Percentiles rank a stretch among this genome's conserved stretches.
Evolutionary conservation across 1,139 yeast species (phyloP).

Genomic region (Geotrichum histeridarum): DNA sequence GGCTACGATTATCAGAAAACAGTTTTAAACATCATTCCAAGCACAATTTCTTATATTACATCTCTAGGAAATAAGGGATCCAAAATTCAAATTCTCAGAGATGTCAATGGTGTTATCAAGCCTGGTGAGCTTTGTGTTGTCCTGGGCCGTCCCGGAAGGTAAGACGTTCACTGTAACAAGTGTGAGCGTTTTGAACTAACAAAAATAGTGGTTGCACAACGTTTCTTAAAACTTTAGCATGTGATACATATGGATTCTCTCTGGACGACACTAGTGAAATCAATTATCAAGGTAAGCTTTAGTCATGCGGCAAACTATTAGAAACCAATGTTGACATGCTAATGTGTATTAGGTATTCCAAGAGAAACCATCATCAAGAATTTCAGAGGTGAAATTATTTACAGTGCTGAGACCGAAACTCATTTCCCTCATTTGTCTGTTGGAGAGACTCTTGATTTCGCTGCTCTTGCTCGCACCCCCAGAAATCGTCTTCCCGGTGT

Average conservation of each 20-base stretch:
- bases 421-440: constrained; percentile 73
- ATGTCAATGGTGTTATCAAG: constrained; percentile 60
- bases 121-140: constrained; percentile 77
- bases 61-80: constrained; percentile 23
- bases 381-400: constrained; percentile 65
- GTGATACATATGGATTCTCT: constrained; percentile 67
- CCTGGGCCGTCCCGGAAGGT: constrained; percentile 65
- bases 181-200: constrained; percentile 34
- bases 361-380: constrained; percentile 46
- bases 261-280: constrained; percentile 47
- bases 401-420: constrained; percentile 64
- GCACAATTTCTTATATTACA: not conserved
- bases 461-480: constrained; percentile 63
- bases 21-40: constrained; percentile 43
- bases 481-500: constrained; percentile 58
- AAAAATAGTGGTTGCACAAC: constrained; percentile 61
- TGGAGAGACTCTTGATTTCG: constrained; percentile 62
- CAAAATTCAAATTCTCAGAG: constrained; percentile 53
- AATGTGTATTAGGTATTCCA: constrained; percentile 48
- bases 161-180: not conserved
- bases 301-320: constrained; percentile 43
- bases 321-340: constrained; percentile 54
- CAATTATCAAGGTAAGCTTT: constrained; percentile 37
- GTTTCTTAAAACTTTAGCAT: constrained; percentile 60
- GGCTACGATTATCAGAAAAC: constrained; percentile 74